Evolutionary conservation across 768 basidiomycete genomes (phyloP), one percentile per base, ranked within the genome.

Genomic region (Rubroboletus satanas): DNA sequence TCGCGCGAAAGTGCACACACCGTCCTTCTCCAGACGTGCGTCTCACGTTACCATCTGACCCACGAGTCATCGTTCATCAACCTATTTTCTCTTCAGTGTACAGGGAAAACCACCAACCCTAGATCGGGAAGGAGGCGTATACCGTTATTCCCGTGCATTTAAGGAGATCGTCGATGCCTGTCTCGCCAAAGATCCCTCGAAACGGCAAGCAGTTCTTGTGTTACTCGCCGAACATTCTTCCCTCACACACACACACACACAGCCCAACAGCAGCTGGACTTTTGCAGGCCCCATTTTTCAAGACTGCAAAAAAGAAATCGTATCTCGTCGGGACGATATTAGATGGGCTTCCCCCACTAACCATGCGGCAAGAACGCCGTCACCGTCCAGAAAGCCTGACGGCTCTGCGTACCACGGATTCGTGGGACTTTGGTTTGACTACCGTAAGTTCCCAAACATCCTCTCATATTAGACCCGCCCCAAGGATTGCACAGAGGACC

Each of bases 151-250:
- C 28, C 84, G 84, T 51, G 79, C 81, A 1, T 91, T 96, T 74
- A 86, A 89, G 58, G 92, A 94, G 52, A 78, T 94, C 47, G 78
- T 97, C 15, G 88, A 88, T 47, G 79, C 79, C 12, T 97, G 95
- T 67, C 79, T 98, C 44, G 74, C 78, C 53, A 96, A 96, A 69
- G 90, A 97, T 66, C 93, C 95, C 5, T 75, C 80, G 7, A 79
- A 83, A 64, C 80, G 93, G 90, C 85, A 60, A 38, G 65, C 35
- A 49, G 58, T 21, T 46, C 21, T 37, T 15, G 8, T 43, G 26
- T 46, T n/a, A n/a, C 37, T 31, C 46, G 29, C 44, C 5, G 10
- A 31, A 28, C 35, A 37, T 49, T 59, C 48, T 33, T 55, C 28
- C 35, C 21, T 52, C 43, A 14, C 33, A 33, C 33, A 3, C n/a